Evolutionary conservation across 192 early-diverging fungal species (phyloP), one percentile per base, ranked within the genome.

Genomic region (Backusella tarrabulga): DNA sequence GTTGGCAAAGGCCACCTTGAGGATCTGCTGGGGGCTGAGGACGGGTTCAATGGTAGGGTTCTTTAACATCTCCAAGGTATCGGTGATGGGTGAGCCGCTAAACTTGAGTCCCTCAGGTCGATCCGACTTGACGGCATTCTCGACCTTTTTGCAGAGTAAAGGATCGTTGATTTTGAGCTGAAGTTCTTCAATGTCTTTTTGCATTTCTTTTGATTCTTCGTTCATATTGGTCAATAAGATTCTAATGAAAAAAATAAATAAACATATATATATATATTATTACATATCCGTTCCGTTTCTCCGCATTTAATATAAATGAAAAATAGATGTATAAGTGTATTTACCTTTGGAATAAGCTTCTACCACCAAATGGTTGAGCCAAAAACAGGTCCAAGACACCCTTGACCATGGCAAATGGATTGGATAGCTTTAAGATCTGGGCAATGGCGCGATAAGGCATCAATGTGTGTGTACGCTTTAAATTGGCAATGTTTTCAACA

Each of bases 351-450:
- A 87, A 82, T 56, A 90, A 70, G 60, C 87, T 88, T 21, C 79
- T 80, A 12, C 80, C 79, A n/a, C 89, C 89, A 77, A 90, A 88
- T 3, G 89, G 89, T 44, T 90, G 89, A 0, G 89, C 87, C 66
- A 90, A 71, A 67, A 90, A 90, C 19, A 90, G 44, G 74, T 90
- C 87, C 70, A 90, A 73, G 4, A 88, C 79, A 23, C 86, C 87
- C 40, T 85, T 90, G 74, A 90, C 81, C 82, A 90, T 83, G 0
- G 79, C 76, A 78, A 90, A 79, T 14, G 89, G 89, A 68, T 90
- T 90, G 4, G 87, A 90, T 6, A 87, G 34, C 68, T 87, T 88
- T 66, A 90, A 76, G 21, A 88, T 74, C 17, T 79, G 78, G 54
- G 83, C 83, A 66, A 90, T 81, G 8, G 86, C 72, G 21, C 80